Evolutionary conservation across 2,329 filamentous ascomycete species (phyloP), one percentile per base, ranked within the genome.

Genomic region (Exophiala viscosa): DNA sequence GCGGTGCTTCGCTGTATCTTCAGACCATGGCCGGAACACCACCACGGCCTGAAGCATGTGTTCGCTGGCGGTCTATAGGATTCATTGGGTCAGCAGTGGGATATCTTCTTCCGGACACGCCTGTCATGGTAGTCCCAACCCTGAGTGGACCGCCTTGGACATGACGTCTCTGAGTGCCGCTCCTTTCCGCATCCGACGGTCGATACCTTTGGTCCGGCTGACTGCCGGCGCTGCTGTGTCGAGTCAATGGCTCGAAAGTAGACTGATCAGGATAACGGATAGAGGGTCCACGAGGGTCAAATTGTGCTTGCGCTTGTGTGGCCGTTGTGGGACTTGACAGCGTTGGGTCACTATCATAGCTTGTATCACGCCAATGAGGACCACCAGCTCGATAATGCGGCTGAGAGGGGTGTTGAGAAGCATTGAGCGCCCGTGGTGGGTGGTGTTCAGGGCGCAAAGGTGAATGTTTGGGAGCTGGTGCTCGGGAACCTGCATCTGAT

Each of bases 81-180:
- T 50, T 58, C 51, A 52, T 48, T 11, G 58, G 33, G 13, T 61
- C 60, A 11, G 56, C 3, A 15, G 54, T 59, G 35, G 59, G 54
- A 54, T 62, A 62, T 50, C 54, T 55, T 38, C 60, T 52, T 9
- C 60, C 60, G 35, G 54, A 53, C 7, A 62, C 60, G 14, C 60
- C 60, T 10, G 55, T 55, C 28, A 62, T 39, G 10, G 60, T 62
- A 5, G 23, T 28, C 8, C 52, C 43, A n/a, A 60, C 41, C 17
- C 60, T 55, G 8, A 51, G 32, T 20, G 52, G 34, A 3, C 40
- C 48, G 17, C 41, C 36, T 32, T 38, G 45, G 11, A n/a, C 34
- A 10, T 48, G 49, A 39, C 46, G 49, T 48, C 49, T 50, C n/a
- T 59, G 54, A 35, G 46, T 18, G 38, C 31, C 39, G 13, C 50